A percentile compares a stretch with the other conserved stretches of the same genome.
phyloP scores from a whole-genome alignment of 1,284 basidiomycete genomes.

The Calocybe gambosa region DNA sequence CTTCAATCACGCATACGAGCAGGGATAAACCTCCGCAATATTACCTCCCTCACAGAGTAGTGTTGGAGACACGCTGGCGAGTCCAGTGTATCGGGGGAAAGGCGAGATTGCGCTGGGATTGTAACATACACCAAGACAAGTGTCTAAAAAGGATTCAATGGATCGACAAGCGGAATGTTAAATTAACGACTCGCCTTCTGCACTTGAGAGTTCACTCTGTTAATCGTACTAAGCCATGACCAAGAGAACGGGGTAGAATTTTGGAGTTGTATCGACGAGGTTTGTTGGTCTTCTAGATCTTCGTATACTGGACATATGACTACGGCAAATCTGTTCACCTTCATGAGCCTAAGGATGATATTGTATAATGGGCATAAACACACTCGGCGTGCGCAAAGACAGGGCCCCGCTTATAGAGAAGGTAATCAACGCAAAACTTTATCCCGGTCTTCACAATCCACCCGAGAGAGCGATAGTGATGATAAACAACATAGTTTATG shows the following conservation, averaged over 20 bases:
- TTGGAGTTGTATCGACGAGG: conserved; percentile 56
- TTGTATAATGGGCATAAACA: conserved; percentile 24
- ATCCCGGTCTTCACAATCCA: conserved; percentile 96
- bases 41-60: conserved; percentile 82
- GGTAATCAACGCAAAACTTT: conserved; percentile 96
- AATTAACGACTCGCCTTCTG: conserved; percentile 65
- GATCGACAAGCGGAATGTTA: not conserved
- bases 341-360: not conserved
- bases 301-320: conserved; percentile 88
- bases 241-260: conserved; percentile 76
- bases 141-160: conserved; percentile 47
- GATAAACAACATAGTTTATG: conserved; percentile 86
- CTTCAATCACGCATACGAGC: conserved; percentile 84
- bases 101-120: conserved; percentile 65
- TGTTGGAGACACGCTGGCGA: conserved; percentile 67
- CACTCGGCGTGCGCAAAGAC: conserved; percentile 96
- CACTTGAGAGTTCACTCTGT: conserved; percentile 95
- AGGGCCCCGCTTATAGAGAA: conserved; percentile 92
- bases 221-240: conserved; percentile 97
- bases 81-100: conserved; percentile 47
- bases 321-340: conserved; percentile 72
- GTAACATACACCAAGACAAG: conserved; percentile 87
- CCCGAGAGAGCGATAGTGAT: conserved; percentile 95
- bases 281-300: conserved; percentile 64
- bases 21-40: conserved; percentile 82